phyloP scores from a whole-genome alignment of 1,139 yeast genomes.

The Nakaseomyces sp. region DNA sequence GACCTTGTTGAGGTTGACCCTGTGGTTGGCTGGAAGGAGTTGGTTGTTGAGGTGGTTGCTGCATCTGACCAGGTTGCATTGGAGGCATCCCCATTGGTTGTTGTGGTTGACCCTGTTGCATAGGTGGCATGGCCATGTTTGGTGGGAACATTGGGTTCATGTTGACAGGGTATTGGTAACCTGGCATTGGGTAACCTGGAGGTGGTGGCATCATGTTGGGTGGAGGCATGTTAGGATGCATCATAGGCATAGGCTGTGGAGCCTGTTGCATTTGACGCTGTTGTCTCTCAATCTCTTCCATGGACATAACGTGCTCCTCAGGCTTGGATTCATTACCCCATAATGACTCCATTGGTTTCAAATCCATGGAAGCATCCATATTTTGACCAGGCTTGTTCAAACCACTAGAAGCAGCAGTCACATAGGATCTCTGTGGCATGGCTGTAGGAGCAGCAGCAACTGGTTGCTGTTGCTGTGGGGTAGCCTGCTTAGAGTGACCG shows the following conservation, averaged over 20 bases:
- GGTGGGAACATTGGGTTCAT: constrained; percentile 6
- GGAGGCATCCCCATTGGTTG: constrained; percentile 8
- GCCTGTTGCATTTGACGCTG: constrained; percentile 24
- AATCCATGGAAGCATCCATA: constrained; percentile 32
- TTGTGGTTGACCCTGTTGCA: constrained; percentile 7
- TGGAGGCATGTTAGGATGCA: constrained; percentile 10
- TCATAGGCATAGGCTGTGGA: constrained; percentile 8
- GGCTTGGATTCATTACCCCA: constrained; percentile 35
- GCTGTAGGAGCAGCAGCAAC: constrained; percentile 17
- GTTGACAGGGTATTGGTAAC: constrained; percentile 3
- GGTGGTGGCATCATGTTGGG: constrained; percentile 7
- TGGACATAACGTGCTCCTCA: constrained; percentile 23
- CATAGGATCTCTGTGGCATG: constrained; percentile 43
- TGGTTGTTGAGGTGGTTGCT: constrained; percentile 8
- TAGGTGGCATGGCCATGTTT: constrained; percentile 5
- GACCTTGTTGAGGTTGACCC: constrained; percentile 7
- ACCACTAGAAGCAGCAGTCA: constrained; percentile 41
- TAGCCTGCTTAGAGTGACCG: constrained; percentile 33
- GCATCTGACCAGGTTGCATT: constrained; percentile 7
- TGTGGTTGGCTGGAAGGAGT: not conserved
- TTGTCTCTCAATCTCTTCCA: constrained; percentile 31
- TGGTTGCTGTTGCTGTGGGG: constrained; percentile 19
- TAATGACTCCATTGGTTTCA: constrained; percentile 59
- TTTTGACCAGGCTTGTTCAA: constrained; percentile 18
- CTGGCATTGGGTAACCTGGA: constrained; percentile 5